Percentiles rank a stretch among this genome's conserved stretches.
These are phyloP conservation scores for Daldinia loculata DNA, from an alignment of 495 filamentous ascomycete species.

Conservation along the genomic window DNA sequence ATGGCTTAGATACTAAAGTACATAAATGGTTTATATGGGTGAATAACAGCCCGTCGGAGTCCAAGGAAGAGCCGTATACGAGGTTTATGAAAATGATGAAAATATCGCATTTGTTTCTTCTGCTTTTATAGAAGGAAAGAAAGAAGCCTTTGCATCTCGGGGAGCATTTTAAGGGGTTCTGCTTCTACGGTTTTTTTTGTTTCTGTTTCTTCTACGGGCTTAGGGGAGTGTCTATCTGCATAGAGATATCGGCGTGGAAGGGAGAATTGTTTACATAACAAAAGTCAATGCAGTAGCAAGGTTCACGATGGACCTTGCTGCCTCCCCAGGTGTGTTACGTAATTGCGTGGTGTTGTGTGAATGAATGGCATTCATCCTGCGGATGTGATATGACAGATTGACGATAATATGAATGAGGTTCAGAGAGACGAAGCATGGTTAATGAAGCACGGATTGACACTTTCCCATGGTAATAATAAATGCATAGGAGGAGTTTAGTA, in stretches of 20 bases:
- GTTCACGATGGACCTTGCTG: not conserved
- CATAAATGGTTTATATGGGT: not conserved
- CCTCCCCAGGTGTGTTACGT: not conserved
- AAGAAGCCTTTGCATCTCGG: conserved; percentile 2
- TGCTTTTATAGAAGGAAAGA: not conserved
- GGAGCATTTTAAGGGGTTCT: conserved; percentile 14
- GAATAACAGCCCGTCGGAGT: not conserved
- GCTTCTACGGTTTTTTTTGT: not conserved
- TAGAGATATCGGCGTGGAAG: not conserved
- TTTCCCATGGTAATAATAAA: not conserved
- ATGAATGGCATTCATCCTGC: not conserved
- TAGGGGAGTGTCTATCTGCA: not conserved
- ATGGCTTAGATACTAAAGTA: conserved; percentile 3
- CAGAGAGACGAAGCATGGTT: not conserved
- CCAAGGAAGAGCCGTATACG: not conserved
- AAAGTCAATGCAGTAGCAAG: conserved; percentile 9
- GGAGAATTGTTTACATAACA: conserved; percentile 3
- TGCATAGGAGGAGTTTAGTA: not conserved
- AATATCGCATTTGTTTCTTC: conserved; percentile 6
- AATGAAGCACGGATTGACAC: no score
- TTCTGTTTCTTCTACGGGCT: not conserved
- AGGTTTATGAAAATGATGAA: conserved; percentile 7
- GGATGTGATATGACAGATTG: not conserved
- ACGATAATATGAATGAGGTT: not conserved
- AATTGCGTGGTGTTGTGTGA: not conserved